Evolutionary conservation across 495 filamentous ascomycete genomes (phyloP), one percentile per base, ranked within the genome.

Genomic region (Aspergillus hancockii): DNA sequence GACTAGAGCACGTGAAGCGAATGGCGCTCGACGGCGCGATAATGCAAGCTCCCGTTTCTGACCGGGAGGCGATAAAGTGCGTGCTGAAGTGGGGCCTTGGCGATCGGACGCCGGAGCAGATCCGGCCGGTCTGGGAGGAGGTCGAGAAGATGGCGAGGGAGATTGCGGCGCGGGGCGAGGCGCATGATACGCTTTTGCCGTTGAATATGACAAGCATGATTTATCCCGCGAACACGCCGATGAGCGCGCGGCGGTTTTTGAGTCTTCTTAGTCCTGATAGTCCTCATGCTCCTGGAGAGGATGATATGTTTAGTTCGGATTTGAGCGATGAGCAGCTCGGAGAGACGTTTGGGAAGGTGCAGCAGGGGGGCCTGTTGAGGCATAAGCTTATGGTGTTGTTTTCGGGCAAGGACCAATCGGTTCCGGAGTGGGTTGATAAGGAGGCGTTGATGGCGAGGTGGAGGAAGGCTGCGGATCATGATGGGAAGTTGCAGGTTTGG

Each of bases 271-370:
- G 79, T 49, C 77, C 79, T 0, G 79, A 79, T 23, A 71, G 70
- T 47, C 68, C 81, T 32, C 62, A 83, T 67, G 55, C 71, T 21
- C 79, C 75, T 1, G 88, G 89, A 8, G 89, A 89, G 50, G 93
- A 97, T 70, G 93, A 97, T 71, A 87, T 88, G 62, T 97, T 96
- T 73, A 90, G 87, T 52, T 89, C 88, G 18, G 90, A 93, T 71
- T 70, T 96, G 18, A 67, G 71, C 0, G 85, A 89, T 53, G 77
- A 80, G 51, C 71, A 78, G 57, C 68, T 93, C 21, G 59, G 51
- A 25, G 59, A 66, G 34, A 89, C 81, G 1, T 96, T 93, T 81
- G 90, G 90, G 4, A 73, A 58, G 64, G 68, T 88, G 28, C 73
- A 76, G 31, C 54, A 75, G 49, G 62, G 75, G 34, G 83, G 78